Base-by-base conservation (phyloP, 306 rosid species). In the Casuarina equisetifolia region DNA sequence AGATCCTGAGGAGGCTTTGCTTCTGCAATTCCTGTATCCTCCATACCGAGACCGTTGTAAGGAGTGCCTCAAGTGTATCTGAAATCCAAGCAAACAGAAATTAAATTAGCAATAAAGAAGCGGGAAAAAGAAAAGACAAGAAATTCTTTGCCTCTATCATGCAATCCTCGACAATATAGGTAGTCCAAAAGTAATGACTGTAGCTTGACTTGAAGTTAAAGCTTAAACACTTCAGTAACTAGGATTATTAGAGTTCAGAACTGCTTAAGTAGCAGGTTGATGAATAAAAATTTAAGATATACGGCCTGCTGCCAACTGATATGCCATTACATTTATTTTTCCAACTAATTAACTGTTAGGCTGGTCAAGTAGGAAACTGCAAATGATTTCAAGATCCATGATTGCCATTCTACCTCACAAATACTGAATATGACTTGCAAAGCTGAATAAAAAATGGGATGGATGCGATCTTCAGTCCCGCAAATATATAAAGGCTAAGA, bases 41-140 rank as follows among this genome's bases (percentile, higher is more conserved):
- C 97, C 97, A 92, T 92, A 76, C 51, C 75, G 48, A 72, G 76
- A 81, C 82, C 46, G 81, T 76, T 72, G 71, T 74, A 63, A 20
- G 74, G 85, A 61, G 78, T 44, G 76, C 86, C 49, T 67, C 46
- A 57, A 73, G 63, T 36, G 82, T 74, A 74, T 77, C 88, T 85
- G 25, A 74, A 78, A 20, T 81, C 74, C 54, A 83, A 74, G 58
- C 20, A 13, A 76, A 52, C 71, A 38, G 69, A 63, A 76, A 36
- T 43, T 7, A 44, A n/a, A 42, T 80, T 35, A 69, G 54, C 19
- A 59, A 73, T 50, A 16, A 57, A 35, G 19, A 35, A 53, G 72
- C 70, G 6, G 69, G 75, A 79, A 15, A 83, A 80, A 25, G 32
- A 73, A 79, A 69, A 69, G 55, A 51, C 20, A 54, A 2, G 58